Evolutionary conservation across 768 basidiomycete species (phyloP).

Genomic region (Suillus paluster): DNA sequence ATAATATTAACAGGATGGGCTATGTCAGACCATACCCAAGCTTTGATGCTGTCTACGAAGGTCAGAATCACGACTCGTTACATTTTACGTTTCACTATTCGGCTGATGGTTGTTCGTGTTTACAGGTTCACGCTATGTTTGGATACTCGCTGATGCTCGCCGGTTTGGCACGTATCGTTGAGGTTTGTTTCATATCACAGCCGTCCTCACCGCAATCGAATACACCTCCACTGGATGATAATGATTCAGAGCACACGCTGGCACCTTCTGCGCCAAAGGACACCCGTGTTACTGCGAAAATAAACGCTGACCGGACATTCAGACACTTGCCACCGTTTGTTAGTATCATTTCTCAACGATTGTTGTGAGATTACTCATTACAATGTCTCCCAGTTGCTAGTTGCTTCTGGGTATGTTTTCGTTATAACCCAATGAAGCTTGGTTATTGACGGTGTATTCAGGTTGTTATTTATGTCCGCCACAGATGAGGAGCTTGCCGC

Average conservation of each 20-base stretch:
- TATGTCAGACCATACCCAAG: slow-evolving; percentile 90
- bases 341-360: slow-evolving; percentile 37
- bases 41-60: slow-evolving; percentile 81
- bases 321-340: slow-evolving; percentile 90
- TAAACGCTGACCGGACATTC: slow-evolving; percentile 62
- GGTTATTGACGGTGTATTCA: slow-evolving; percentile 26
- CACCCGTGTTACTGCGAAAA: slow-evolving; percentile 21
- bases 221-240: slow-evolving; percentile 41
- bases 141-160: slow-evolving; percentile 88
- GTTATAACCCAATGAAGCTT: background rate
- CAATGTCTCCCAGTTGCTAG: slow-evolving; percentile 55
- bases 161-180: slow-evolving; percentile 77
- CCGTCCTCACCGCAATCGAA: slow-evolving; percentile 31
- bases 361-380: slow-evolving; percentile 9
- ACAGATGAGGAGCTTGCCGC: slow-evolving; percentile 89
- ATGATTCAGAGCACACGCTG: slow-evolving; percentile 72
- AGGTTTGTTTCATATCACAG: slow-evolving; percentile 77
- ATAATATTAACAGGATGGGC: slow-evolving; percentile 93
- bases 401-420: slow-evolving; percentile 65
- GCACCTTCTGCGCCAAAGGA: slow-evolving; percentile 39
- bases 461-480: slow-evolving; percentile 88
- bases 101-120: slow-evolving; percentile 7
- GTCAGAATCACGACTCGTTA: slow-evolving; percentile 38
- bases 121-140: slow-evolving; percentile 80
- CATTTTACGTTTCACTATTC: background rate